phyloP scores from a whole-genome alignment of 192 early-diverging fungal species.

The Entomortierella chlamydospora region DNA sequence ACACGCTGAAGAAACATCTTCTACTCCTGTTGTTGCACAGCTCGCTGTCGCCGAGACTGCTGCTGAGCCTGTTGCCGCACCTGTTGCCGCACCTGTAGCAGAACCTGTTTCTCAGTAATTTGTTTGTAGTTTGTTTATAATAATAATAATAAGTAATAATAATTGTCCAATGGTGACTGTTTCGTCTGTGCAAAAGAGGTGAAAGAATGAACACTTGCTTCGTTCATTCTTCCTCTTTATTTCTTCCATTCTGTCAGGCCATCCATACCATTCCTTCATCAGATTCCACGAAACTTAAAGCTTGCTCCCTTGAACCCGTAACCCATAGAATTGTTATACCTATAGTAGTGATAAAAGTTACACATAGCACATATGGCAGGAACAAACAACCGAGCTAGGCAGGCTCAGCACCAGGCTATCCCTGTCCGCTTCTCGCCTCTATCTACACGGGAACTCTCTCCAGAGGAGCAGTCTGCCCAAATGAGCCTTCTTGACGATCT shows the following conservation, averaged over 20 bases:
- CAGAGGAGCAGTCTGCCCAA: constrained; percentile 38
- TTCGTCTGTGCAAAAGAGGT: neutral
- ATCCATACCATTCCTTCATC: too few relatives aligned
- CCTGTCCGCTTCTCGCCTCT: constrained; percentile 1
- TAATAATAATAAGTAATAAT: neutral
- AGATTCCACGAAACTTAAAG: too few relatives aligned
- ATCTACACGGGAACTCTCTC: constrained; percentile 25
- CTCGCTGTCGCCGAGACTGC: constrained; percentile 10
- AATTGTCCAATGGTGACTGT: too few relatives aligned
- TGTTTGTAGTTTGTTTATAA: neutral
- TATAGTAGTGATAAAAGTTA: too few relatives aligned
- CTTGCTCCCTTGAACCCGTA: too few relatives aligned
- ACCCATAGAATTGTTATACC: too few relatives aligned
- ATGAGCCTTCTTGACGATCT: constrained; percentile 66
- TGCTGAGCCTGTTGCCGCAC: neutral
- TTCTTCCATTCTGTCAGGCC: neutral
- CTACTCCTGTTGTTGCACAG: constrained; percentile 2
- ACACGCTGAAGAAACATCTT: neutral
- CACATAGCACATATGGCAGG: too few relatives aligned
- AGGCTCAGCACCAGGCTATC: neutral
- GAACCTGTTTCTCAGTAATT: constrained; percentile 4
- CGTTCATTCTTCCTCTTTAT: constrained; percentile 2
- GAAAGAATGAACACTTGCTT: neutral
- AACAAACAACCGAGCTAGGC: constrained; percentile 4
- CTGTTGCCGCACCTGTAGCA: neutral